A percentile compares a stretch with the other conserved stretches of the same genome.
Evolutionary conservation across 148 eudicot genomes (phyloP).

Genomic region (Silene latifolia): DNA sequence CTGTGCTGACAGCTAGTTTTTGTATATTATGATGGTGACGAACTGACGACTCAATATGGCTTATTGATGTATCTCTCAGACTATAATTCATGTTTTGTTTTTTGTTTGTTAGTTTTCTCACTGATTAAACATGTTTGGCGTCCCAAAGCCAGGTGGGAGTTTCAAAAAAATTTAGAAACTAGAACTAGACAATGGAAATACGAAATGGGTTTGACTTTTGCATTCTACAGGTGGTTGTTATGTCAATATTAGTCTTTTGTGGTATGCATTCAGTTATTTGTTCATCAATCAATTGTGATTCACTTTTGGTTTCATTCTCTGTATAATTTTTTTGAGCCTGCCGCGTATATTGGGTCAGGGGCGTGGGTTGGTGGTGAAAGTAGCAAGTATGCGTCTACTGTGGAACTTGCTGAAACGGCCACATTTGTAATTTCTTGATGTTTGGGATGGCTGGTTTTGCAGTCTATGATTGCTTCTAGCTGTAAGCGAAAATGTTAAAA

Average conservation of each 20-base stretch:
- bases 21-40: not conserved
- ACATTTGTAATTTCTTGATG: too few species aligned
- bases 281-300: not conserved
- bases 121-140: not conserved
- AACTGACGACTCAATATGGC: too few species aligned
- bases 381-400: not conserved
- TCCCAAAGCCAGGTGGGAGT: not conserved
- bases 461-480: too few species aligned
- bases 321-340: not conserved
- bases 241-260: not conserved
- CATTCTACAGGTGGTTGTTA: not conserved
- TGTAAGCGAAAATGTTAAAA: too few species aligned
- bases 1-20: not conserved
- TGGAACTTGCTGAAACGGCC: not conserved
- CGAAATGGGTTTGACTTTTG: not conserved
- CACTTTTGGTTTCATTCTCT: not conserved
- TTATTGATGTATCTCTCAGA: not conserved
- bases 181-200: constrained; percentile 2
- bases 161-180: not conserved
- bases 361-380: not conserved
- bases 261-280: not conserved
- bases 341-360: not conserved
- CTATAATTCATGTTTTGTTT: not conserved
- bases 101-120: not conserved
- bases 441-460: not conserved